Base-by-base conservation (phyloP, 805 yeast genomes). In the Vanderwaltozyma verrucispora region DNA sequence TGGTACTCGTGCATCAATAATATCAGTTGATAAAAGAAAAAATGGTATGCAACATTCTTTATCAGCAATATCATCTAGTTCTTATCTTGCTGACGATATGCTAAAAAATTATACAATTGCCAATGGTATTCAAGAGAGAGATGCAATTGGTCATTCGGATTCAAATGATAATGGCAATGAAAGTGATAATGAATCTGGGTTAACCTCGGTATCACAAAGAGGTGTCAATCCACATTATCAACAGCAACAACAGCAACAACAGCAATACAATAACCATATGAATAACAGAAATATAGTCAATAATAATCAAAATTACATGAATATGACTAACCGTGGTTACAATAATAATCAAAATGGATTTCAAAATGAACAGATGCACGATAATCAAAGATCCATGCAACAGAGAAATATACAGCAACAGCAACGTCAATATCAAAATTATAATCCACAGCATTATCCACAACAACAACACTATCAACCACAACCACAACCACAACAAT, bases 181-280 rank as follows among this genome's bases (percentile, higher is more conserved):
- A n/a, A 8, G 45, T 15, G 58, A 49, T 14, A 48, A 49, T 17
- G 75, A 67, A 33, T 80, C 89, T 1, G 80, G 78, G 50, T 79
- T 82, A 57, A 81, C 92, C 1, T 77, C 86, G 36, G 83, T 82
- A 2, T 79, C 88, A 7, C 89, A 81, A 58, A 66, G 89, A 53
- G 87, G 78, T 20, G 68, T 75, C 13, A 81, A 81, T 49, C 83
- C 81, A 14, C 59, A 64, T 20, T 76, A 73, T 46, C 67, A 63
- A 38, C 30, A 34, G 19, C 32, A 44, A 33, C 28, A 39, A 38
- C 38, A 34, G 29, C 38, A 41, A 19, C 47, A 45, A 27, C 42
- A 43, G 19, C 41, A 36, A 13, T 38, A 19, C 49, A 41, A 19
- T 41, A 33, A 24, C 39, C 31, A 13, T 42, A 39, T 23, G 36